phyloP scores from a whole-genome alignment of 176 grass and related monocot species.

The Ampelocalamus luodianensis region DNA sequence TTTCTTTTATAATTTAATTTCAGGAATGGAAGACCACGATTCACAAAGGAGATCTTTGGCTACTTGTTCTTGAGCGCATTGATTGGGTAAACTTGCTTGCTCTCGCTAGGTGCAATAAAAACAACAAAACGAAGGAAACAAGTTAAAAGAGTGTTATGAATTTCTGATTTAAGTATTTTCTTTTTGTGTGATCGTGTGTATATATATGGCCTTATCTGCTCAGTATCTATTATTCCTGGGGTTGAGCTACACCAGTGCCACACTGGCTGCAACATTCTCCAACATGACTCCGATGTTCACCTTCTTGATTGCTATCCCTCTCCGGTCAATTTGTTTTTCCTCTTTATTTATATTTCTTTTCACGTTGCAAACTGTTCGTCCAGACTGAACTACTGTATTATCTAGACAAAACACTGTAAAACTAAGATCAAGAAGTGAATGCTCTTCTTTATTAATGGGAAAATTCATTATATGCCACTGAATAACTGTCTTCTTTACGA shows the following conservation, averaged over 20 bases:
- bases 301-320: slow-evolving; percentile 60
- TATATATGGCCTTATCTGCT: slow-evolving; percentile 47
- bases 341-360: background rate
- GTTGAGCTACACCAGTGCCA: slow-evolving; percentile 63
- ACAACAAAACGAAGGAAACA: no score
- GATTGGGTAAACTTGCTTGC: no score
- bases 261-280: slow-evolving; percentile 64
- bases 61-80: no score
- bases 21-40: no score
- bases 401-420: background rate
- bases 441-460: background rate
- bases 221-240: slow-evolving; percentile 71
- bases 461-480: no score
- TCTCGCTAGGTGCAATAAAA: no score
- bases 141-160: no score
- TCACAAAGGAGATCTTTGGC: no score
- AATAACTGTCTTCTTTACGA: no score
- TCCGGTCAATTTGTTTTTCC: slow-evolving; percentile 42
- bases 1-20: no score
- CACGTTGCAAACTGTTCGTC: background rate
- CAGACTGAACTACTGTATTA: slow-evolving; percentile 16
- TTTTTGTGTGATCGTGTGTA: background rate
- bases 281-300: slow-evolving; percentile 71
- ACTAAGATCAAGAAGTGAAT: background rate
- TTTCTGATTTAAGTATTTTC: background rate